Conservation (phyloP, 768 basidiomycete genomes). For the Tubosaeta sp. region DNA sequence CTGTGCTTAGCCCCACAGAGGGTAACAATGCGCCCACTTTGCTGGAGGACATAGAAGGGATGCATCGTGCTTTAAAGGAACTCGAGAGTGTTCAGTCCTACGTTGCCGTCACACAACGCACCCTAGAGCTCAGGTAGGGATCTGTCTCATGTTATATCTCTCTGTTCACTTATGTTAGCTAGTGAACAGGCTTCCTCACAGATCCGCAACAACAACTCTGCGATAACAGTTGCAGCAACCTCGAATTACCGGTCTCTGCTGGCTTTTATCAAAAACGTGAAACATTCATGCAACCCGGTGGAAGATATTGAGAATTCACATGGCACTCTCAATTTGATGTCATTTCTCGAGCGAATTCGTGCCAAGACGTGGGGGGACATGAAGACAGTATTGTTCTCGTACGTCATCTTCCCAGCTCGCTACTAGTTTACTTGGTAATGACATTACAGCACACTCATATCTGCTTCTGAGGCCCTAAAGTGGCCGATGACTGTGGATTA, state of each 20-base stretch:
- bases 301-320: slow-evolving; percentile 43
- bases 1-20: slow-evolving; percentile 41
- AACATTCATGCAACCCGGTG: slow-evolving; percentile 39
- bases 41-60: slow-evolving; percentile 74
- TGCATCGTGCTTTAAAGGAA: slow-evolving; percentile 75
- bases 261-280: slow-evolving; percentile 51
- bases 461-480: slow-evolving; percentile 66
- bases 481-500: slow-evolving; percentile 85
- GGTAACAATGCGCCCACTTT: slow-evolving; percentile 55
- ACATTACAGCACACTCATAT: slow-evolving; percentile 51
- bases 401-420: slow-evolving; percentile 22
- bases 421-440: background rate
- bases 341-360: slow-evolving; percentile 57
- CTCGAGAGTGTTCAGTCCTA: slow-evolving; percentile 74
- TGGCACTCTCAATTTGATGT: slow-evolving; percentile 54
- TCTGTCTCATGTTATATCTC: background rate
- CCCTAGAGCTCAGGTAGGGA: slow-evolving; percentile 65
- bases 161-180: slow-evolving; percentile 6
- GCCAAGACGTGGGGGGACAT: slow-evolving; percentile 77
- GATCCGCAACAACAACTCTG: slow-evolving; percentile 36
- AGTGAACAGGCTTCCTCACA: slow-evolving; percentile 61
- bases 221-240: slow-evolving; percentile 45
- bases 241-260: slow-evolving; percentile 60
- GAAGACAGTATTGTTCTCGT: slow-evolving; percentile 62
- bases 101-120: slow-evolving; percentile 67